Base-by-base conservation (phyloP, 768 basidiomycete species). In the Lactarius trivialis region DNA sequence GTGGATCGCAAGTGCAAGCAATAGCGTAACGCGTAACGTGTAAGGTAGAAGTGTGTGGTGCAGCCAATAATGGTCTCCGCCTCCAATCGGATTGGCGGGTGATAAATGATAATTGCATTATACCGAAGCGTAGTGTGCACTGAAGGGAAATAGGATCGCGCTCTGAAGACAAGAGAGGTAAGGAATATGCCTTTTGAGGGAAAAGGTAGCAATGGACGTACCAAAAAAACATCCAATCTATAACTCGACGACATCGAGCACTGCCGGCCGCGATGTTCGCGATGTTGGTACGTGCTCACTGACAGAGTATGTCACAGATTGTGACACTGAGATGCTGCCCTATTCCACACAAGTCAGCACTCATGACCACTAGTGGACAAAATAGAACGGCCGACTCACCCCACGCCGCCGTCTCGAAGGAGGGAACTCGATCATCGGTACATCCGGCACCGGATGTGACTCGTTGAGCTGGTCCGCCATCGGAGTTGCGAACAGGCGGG, bases 401-500 rank as follows among this genome's bases (percentile, higher is more conserved):
- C 32, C 57, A 19, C 48, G 57, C 24, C 48, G 57, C 24, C 34
- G 41, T 30, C 57, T 21, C 6, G 57, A 58, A 17, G 57, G 36
- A 33, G 48, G 34, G 26, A 58, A 51, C 34, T 58, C 57, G 7
- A 17, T 49, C 48, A 58, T 30, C 1, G 48, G 57, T 6, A 58
- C 49, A 39, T 58, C 57, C 26, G 36, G 48, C 57, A 58, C 39
- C 14, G 57, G 39, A 11, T 36, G 48, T 37, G 57, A 58, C 57
- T 30, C 57, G 49, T 26, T 39, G 17, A 58, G 34, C n/a, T 24
- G 21, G 11, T 58, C 57, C 9, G 57, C 49, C 48, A 58, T 49
- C 21, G 57, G 57, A 4, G 57, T 58, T 14, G 57, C 57, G 34
- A 58, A 58, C 34, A 58, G n/a, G 5, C 57, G 57, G 19, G 48